Conservation (phyloP, 345 rosid genomes). For the Sisymbrium altissimum region DNA sequence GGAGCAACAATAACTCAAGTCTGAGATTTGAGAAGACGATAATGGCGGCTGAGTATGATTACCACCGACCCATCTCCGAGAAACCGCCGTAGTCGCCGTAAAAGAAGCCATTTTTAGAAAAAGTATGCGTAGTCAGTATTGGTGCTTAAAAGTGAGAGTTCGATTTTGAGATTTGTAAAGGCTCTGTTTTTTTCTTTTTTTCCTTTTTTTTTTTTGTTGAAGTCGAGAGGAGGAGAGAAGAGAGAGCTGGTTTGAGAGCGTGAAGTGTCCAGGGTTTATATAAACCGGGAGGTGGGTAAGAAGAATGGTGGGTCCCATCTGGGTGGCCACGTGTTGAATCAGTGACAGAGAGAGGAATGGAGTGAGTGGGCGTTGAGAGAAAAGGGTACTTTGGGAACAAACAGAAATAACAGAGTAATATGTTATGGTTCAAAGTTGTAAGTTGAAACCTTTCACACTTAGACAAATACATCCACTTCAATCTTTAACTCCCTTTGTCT, state of each 20-base stretch:
- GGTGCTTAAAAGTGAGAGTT: constrained; percentile 7
- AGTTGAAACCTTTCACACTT: constrained; percentile 27
- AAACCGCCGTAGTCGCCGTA: constrained; percentile 32
- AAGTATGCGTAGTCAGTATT: background rate
- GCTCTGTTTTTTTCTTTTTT: constrained; percentile 15
- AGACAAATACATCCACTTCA: constrained; percentile 26
- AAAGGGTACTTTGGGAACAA: constrained; percentile 12
- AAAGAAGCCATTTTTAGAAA: constrained; percentile 33
- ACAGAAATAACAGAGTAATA: background rate
- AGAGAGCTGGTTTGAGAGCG: constrained; percentile 34
- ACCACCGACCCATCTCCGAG: constrained; percentile 28
- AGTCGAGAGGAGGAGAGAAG: constrained; percentile 23
- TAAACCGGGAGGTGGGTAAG: constrained; percentile 28
- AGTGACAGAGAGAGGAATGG: constrained; percentile 4
- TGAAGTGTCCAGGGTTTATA: constrained; percentile 32
- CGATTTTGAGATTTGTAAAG: constrained; percentile 2
- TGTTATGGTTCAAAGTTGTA: constrained; percentile 9
- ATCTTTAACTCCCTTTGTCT: constrained; percentile 9
- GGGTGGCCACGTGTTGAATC: constrained; percentile 34
- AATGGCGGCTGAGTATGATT: constrained; percentile 28
- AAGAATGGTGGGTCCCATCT: constrained; percentile 9
- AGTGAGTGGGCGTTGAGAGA: constrained; percentile 8
- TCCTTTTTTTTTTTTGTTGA: background rate
- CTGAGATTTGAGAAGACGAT: constrained; percentile 30
- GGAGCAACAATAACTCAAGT: constrained; percentile 17